Evolutionary conservation across 1,284 basidiomycete genomes (phyloP), one percentile per base, ranked within the genome.

Genomic region (Chiua sp.): DNA sequence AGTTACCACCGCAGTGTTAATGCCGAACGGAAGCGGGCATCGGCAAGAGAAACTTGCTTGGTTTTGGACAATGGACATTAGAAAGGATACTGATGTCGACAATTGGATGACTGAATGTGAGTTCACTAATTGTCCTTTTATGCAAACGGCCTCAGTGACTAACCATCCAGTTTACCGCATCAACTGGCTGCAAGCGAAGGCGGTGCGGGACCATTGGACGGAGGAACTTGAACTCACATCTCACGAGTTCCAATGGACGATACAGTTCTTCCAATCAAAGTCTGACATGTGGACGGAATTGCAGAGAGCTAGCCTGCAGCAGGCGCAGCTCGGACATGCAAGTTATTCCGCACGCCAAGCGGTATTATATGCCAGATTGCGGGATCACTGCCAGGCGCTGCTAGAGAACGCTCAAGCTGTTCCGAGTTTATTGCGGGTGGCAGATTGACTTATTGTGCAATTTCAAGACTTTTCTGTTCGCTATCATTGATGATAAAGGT

Each of bases 51-150:
- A 53, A n/a, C 51, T 53, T 2, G 16, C 51, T 11, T 53, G 51
- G 51, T 44, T 53, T 13, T 53, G 51, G 37, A 15, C 22, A 32
- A 42, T 59, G 28, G 50, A 59, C 22, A 35, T 59, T 1, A 35
- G 30, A 0, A 7, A 20, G 5, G 44, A 59, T 7, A 47, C n/a
- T 0, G 35, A 52, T 2, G 23, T 1, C 2, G 32, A 51, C n/a
- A 15, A 59, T 11, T 59, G 59, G 46, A 59, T 59, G 57, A 48
- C 35, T 0, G 50, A 59, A 42, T 59, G 37, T 59, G 33, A 7
- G 57, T 32, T 12, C 11, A 32, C 32, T 7, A 26, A 26, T 26
- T 26, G 26, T 26, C 26, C 26, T 26, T 26, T 26, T 26, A 26
- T 26, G 26, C 26, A 26, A 26, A 26, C 26, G 26, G 26, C 26